These are phyloP conservation scores for Plasmodium yoelii DNA, from an alignment of 169 alveolate genomes.

Conservation along the genomic window DNA sequence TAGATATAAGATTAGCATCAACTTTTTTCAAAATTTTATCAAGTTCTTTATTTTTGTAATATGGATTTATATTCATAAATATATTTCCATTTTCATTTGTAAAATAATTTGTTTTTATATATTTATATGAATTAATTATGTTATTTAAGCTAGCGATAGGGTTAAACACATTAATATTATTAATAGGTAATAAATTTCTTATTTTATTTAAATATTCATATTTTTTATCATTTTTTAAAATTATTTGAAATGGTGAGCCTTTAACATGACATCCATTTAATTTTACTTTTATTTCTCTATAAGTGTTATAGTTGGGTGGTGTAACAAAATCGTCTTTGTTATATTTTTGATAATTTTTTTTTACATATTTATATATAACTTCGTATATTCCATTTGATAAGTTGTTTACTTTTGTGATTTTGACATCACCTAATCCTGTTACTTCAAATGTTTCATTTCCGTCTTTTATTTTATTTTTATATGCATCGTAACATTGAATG, in stretches of 20 bases:
- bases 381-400: slow-evolving; percentile 71
- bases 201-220: slow-evolving; percentile 12
- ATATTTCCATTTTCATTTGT: background rate
- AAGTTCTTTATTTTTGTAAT: slow-evolving; percentile 34
- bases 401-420: slow-evolving; percentile 75
- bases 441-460: slow-evolving; percentile 79
- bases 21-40: slow-evolving; percentile 23
- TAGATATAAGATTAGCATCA: slow-evolving; percentile 25
- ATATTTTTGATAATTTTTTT: background rate
- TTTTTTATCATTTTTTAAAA: slow-evolving; percentile 47
- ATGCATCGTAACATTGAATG: slow-evolving; percentile 75
- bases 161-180: slow-evolving; percentile 6
- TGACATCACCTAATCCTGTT: slow-evolving; percentile 76
- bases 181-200: slow-evolving; percentile 42
- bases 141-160: slow-evolving; percentile 3
- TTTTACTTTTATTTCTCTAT: slow-evolving; percentile 56
- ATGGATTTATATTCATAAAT: slow-evolving; percentile 41
- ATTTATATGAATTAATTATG: slow-evolving; percentile 33
- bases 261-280: slow-evolving; percentile 57
- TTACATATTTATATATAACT: slow-evolving; percentile 52
- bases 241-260: slow-evolving; percentile 64
- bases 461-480: slow-evolving; percentile 48
- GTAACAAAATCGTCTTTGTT: background rate
- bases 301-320: background rate
- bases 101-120: slow-evolving; percentile 32